A percentile compares a stretch with the other conserved stretches of the same genome.
Evolutionary conservation across 148 eudicot species (phyloP).

Genomic region (Vaccinium macrocarpon): DNA sequence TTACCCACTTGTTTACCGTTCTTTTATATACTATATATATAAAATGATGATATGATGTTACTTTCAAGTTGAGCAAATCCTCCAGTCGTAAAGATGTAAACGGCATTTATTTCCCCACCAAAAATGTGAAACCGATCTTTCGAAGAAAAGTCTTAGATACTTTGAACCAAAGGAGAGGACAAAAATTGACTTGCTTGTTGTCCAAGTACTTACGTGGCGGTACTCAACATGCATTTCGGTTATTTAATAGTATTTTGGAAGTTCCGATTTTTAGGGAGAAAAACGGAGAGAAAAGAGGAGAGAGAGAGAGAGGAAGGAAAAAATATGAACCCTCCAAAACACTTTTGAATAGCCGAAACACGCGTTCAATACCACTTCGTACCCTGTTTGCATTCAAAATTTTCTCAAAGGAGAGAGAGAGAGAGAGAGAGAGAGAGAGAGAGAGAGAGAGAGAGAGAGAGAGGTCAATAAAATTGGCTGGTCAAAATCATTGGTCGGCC

Average conservation of each 20-base stretch:
- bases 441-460: background rate
- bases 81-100: constrained; percentile 2
- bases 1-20: background rate
- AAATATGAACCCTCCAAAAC: too few relatives aligned
- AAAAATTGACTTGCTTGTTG: too few relatives aligned
- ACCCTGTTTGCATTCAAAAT: too few relatives aligned
- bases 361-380: too few relatives aligned
- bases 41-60: background rate
- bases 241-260: too few relatives aligned
- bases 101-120: constrained; percentile 8
- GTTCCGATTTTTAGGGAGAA: too few relatives aligned
- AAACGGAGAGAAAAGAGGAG: too few relatives aligned
- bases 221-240: too few relatives aligned
- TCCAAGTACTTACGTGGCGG: too few relatives aligned
- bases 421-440: background rate
- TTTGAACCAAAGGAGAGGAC: background rate
- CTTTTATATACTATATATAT: too few relatives aligned
- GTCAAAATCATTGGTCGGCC: background rate
- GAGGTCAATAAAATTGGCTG: background rate
- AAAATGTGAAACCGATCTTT: constrained; percentile 7
- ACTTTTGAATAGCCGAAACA: too few relatives aligned
- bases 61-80: background rate
- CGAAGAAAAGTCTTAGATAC: background rate
- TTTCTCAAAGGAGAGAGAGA: background rate
- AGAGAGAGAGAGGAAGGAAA: too few relatives aligned